Conservation (phyloP, 306 rosid species). For the Malus asiatica region DNA sequence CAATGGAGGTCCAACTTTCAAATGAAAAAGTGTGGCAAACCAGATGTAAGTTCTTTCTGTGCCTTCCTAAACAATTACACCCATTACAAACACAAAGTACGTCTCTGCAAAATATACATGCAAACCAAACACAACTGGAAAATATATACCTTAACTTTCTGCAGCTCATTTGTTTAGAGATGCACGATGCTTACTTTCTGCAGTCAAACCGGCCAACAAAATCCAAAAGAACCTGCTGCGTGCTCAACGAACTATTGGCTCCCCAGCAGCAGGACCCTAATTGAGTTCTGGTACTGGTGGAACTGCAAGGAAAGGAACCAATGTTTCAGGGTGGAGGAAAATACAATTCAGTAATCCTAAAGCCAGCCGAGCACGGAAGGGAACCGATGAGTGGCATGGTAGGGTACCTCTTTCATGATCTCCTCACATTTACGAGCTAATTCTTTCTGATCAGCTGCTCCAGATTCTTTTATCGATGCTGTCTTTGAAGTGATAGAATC, state of each 20-base stretch:
- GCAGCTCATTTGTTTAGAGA: background rate
- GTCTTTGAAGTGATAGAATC: conserved; percentile 39
- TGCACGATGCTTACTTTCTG: background rate
- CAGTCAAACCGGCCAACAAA: background rate
- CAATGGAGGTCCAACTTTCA: too few relatives aligned
- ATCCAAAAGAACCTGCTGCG: background rate
- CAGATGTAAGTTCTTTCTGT: background rate
- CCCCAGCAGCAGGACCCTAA: conserved; percentile 16
- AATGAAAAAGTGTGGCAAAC: too few relatives aligned
- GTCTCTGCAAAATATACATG: background rate
- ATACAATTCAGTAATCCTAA: background rate
- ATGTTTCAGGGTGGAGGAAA: background rate
- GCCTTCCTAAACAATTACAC: background rate
- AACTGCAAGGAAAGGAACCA: conserved; percentile 23
- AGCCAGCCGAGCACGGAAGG: background rate
- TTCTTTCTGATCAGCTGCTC: conserved; percentile 35
- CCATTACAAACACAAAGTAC: background rate
- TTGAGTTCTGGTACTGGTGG: conserved; percentile 14
- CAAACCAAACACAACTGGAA: background rate
- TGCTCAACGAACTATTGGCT: background rate
- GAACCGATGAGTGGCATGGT: background rate
- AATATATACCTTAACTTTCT: background rate
- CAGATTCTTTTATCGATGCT: conserved; percentile 39
- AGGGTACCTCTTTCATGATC: conserved; percentile 50
- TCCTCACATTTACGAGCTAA: conserved; percentile 38